A percentile compares a stretch with the other conserved stretches of the same genome.
phyloP scores from a whole-genome alignment of 306 rosid genomes.

The Aeschynomene evenia region DNA sequence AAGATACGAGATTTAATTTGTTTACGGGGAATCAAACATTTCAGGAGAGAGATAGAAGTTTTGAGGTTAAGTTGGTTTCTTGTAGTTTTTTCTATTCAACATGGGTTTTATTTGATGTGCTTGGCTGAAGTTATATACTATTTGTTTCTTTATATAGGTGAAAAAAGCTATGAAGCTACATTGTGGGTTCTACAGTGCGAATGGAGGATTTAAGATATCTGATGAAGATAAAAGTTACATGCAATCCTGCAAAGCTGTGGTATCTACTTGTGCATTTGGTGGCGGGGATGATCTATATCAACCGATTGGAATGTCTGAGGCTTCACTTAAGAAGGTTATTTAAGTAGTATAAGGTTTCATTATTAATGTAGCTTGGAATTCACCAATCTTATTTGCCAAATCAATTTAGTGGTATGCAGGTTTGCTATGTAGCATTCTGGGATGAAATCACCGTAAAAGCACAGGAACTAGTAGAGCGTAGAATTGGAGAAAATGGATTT shows the following conservation, averaged over 20 bases:
- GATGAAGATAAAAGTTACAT: conserved; percentile 63
- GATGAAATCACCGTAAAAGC: conserved; percentile 83
- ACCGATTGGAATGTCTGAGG: conserved; percentile 85
- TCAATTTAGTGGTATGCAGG: conserved; percentile 61
- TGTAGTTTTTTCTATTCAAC: background rate
- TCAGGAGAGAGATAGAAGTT: conserved; percentile 65
- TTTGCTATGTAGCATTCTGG: conserved; percentile 95
- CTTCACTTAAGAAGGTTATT: conserved; percentile 73
- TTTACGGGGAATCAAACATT: conserved; percentile 91
- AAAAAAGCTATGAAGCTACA: conserved; percentile 58
- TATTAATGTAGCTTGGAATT: conserved; percentile 21
- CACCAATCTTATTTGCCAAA: conserved; percentile 39
- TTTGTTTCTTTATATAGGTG: conserved; percentile 50
- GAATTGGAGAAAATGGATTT: conserved; percentile 62
- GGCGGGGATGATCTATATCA: conserved; percentile 99
- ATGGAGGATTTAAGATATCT: conserved; percentile 84
- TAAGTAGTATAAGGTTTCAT: conserved; percentile 26
- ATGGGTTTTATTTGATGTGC: conserved; percentile 13
- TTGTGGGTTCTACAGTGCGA: conserved; percentile 79
- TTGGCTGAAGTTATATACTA: conserved; percentile 28
- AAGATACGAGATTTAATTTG: conserved; percentile 61
- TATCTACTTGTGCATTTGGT: conserved; percentile 97
- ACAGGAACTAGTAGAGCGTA: conserved; percentile 59
- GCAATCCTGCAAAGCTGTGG: conserved; percentile 69
- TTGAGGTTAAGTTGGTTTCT: conserved; percentile 59